Percentiles rank a stretch among this genome's conserved stretches.
Conservation (phyloP, 805 yeast genomes). For the Metschnikowia hibisci region DNA sequence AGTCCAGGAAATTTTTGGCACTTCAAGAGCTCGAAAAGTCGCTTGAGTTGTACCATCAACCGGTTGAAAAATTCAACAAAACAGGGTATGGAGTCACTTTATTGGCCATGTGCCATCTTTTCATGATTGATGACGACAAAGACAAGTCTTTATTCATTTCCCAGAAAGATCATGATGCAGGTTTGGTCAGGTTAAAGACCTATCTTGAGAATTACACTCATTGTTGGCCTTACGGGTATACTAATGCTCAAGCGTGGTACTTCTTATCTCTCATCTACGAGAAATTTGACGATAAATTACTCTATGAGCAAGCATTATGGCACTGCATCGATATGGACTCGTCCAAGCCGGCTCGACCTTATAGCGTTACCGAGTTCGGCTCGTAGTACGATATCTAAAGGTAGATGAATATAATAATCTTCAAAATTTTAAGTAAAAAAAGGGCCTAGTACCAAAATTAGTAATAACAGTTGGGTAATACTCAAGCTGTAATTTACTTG, state of each 20-base stretch:
- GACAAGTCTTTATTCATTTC: constrained; percentile 45
- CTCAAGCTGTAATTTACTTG: too few relatives aligned
- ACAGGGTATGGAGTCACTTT: constrained; percentile 47
- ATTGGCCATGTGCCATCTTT: constrained; percentile 51
- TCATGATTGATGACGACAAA: constrained; percentile 39
- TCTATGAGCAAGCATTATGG: constrained; percentile 52
- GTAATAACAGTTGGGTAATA: too few relatives aligned
- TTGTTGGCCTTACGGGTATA: constrained; percentile 39
- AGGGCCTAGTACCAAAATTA: too few relatives aligned
- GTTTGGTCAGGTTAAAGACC: constrained; percentile 52
- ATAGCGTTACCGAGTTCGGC: constrained; percentile 10
- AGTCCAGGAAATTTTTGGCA: constrained; percentile 45
- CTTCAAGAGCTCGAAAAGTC: constrained; percentile 64
- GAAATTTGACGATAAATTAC: constrained; percentile 45
- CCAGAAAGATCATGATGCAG: constrained; percentile 55
- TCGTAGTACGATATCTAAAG: not conserved
- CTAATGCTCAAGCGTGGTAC: constrained; percentile 63
- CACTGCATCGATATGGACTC: constrained; percentile 63
- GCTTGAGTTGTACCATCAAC: constrained; percentile 36
- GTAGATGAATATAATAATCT: too few relatives aligned
- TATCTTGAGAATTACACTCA: constrained; percentile 36
- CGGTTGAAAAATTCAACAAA: constrained; percentile 22
- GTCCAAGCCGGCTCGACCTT: constrained; percentile 49
- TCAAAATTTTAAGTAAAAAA: too few relatives aligned
- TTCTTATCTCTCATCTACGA: constrained; percentile 62